Evolutionary conservation across 1,284 basidiomycete species (phyloP).

Genomic region (Cryptococcus sp.): DNA sequence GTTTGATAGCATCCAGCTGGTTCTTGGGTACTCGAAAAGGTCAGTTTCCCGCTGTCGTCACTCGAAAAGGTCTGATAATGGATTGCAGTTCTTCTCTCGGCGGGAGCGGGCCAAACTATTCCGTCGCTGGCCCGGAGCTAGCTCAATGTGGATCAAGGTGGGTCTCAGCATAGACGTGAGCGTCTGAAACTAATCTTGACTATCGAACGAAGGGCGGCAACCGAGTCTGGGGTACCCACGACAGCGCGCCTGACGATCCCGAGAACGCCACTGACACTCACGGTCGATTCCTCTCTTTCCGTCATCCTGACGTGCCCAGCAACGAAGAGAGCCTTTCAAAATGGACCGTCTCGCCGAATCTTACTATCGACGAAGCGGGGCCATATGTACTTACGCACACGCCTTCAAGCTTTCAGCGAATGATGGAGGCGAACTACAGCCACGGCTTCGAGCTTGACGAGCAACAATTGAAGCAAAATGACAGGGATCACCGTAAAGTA

Average conservation of each 20-base stretch:
- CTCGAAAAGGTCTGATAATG: not conserved
- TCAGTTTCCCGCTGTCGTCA: not conserved
- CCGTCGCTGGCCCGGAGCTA: slow-evolving; percentile 91
- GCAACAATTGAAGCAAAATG: slow-evolving; percentile 64
- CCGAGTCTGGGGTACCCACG: slow-evolving; percentile 79
- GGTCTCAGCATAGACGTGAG: slow-evolving; percentile 5
- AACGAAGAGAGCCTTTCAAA: slow-evolving; percentile 47
- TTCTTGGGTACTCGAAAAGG: slow-evolving; percentile 60
- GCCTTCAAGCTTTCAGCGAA: slow-evolving; percentile 80
- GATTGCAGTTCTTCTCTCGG: slow-evolving; percentile 74
- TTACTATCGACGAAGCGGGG: slow-evolving; percentile 76
- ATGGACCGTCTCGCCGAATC: slow-evolving; percentile 60
- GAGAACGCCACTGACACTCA: slow-evolving; percentile 66
- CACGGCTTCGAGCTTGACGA: slow-evolving; percentile 84
- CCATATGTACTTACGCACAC: slow-evolving; percentile 84
- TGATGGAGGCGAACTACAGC: slow-evolving; percentile 90
- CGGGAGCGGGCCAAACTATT: slow-evolving; percentile 88
- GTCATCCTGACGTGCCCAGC: slow-evolving; percentile 50
- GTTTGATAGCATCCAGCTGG: slow-evolving; percentile 55
- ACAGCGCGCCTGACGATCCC: slow-evolving; percentile 65
- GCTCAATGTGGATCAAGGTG: slow-evolving; percentile 90
- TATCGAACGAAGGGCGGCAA: slow-evolving; percentile 69
- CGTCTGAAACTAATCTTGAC: not conserved
- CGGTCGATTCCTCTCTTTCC: slow-evolving; percentile 81
- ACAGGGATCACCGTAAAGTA: slow-evolving; percentile 61